Base-by-base conservation (phyloP, 345 rosid genomes). In the Euphorbia pulcherrima region DNA sequence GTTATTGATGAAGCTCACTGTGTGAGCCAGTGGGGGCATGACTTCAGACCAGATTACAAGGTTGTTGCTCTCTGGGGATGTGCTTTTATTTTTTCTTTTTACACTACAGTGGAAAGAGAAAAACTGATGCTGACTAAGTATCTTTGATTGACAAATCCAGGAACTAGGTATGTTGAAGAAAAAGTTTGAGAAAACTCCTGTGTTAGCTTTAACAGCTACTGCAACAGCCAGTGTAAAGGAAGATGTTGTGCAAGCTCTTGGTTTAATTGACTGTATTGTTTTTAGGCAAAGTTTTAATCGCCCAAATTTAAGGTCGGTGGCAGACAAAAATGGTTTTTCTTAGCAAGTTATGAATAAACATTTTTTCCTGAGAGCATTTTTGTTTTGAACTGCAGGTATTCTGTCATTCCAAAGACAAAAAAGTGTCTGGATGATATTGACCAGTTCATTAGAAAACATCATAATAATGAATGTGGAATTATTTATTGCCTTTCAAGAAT, bases 1-100 rank as follows among this genome's bases (percentile, higher is more conserved):
- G 99, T 93, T 58, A 93, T 93, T 79, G 99, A 93, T 75, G 99
- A 93, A 87, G 99, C 99, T 68, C 99, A 93, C 61, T 93, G 99
- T 74, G 97, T 93, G 79, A 93, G 99, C 80, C 99, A 93, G 79
- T 93, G 99, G 99, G 99, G 99, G 46, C 99, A 93, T 81, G 99
- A 93, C 80, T 93, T 93, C 85, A 89, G 99, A 82, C 97, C 99
- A 23, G 99, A 94, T 80, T 94, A 94, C 80, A 96, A 89, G 99
- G 99, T 94, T 82, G 71, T 69, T 52, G 71, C 70, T 29, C 65
- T 56, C 26, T 50, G 52, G 67, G 72, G 2, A 62, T 56, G 54
- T 75, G 50, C 51, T 62, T 61, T 21, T 53, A 5, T 21, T 1
- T 20, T 23, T 50, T 0, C 23, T 53, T 8, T 8, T 53, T 6